phyloP scores from a whole-genome alignment of 2,329 filamentous ascomycete species.

The Shiraia sp. region DNA sequence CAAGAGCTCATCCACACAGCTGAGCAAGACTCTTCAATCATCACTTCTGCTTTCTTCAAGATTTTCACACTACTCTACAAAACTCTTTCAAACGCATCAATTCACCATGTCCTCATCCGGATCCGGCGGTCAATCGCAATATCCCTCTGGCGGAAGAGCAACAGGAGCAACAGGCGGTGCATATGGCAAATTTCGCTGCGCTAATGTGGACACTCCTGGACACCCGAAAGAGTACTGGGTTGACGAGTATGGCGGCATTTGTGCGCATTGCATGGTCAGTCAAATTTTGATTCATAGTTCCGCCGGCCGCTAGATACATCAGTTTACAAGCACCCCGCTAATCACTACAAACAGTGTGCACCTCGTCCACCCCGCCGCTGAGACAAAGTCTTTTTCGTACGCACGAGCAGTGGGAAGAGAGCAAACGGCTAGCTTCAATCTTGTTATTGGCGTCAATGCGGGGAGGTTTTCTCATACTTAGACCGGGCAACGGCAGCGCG shows the following conservation, averaged over 20 bases:
- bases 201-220: slow-evolving; percentile 21
- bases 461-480: too few relatives aligned
- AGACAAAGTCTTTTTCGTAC: neutral
- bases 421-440: neutral
- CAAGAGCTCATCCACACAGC: slow-evolving; percentile 6
- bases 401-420: neutral
- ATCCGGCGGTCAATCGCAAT: slow-evolving; percentile 9
- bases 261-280: slow-evolving; percentile 30
- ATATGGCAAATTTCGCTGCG: slow-evolving; percentile 23
- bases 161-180: slow-evolving; percentile 31
- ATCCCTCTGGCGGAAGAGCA: slow-evolving; percentile 20
- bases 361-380: slow-evolving; percentile 16
- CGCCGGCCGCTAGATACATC: neutral
- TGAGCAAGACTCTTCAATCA: slow-evolving; percentile 3
- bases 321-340: slow-evolving; percentile 11
- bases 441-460: too few relatives aligned
- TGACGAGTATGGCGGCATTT: slow-evolving; percentile 20
- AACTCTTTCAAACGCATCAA: neutral
- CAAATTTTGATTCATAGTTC: slow-evolving; percentile 13
- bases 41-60: neutral
- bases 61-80: neutral
- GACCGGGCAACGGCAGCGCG: too few relatives aligned
- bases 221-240: slow-evolving; percentile 23
- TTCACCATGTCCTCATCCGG: slow-evolving; percentile 21
- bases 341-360: slow-evolving; percentile 24